A percentile compares a stretch with the other conserved stretches of the same genome.
Conservation (phyloP, 83 land plant species). For the Thuja plicata region DNA sequence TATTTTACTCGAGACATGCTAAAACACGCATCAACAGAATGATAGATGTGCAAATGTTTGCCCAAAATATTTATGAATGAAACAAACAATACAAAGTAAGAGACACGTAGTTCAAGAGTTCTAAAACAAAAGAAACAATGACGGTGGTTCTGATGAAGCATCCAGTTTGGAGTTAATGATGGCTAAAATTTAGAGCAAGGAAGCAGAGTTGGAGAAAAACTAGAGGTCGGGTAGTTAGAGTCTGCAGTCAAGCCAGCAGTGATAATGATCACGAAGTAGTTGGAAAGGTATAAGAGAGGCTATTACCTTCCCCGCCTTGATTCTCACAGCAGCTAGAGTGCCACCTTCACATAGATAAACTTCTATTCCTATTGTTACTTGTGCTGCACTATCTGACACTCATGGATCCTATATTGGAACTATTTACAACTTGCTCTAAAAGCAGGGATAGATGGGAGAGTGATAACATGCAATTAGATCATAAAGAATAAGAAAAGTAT, state of each 20-base stretch:
- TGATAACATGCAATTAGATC: neutral
- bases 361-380: neutral
- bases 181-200: neutral
- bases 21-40: no score
- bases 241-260: neutral
- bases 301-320: neutral
- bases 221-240: neutral
- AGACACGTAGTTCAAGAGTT: no score
- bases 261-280: neutral
- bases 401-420: neutral
- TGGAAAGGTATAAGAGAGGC: neutral
- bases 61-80: no score
- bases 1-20: no score
- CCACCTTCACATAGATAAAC: neutral
- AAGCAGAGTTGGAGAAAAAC: neutral
- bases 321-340: neutral
- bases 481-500: neutral
- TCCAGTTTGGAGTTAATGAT: neutral
- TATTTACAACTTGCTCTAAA: neutral
- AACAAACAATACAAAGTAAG: no score
- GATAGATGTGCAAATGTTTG: no score
- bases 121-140: no score
- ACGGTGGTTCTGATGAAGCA: neutral
- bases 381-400: neutral
- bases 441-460: neutral